Percentiles rank a stretch among this genome's conserved stretches.
Evolutionary conservation across 352 stramenopile species (phyloP).

Genomic region (Phytophthora rubi): DNA sequence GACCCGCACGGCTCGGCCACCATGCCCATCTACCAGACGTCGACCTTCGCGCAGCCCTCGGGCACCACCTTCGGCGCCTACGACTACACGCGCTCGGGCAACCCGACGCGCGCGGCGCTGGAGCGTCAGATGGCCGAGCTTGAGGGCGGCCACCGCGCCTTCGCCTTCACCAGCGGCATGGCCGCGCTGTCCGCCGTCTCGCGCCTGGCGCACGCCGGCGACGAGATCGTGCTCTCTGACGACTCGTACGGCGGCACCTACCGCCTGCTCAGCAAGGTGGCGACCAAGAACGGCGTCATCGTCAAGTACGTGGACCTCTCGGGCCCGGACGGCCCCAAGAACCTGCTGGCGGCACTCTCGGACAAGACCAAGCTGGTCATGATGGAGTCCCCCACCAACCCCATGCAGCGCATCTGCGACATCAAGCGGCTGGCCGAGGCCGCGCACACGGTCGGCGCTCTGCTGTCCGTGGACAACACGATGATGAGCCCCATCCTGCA

Average conservation of each 20-base stretch:
- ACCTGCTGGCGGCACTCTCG: conserved; percentile 58
- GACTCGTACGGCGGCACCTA: conserved; percentile 98
- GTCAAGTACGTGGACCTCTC: conserved; percentile 90
- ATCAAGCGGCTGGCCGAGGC: conserved; percentile 85
- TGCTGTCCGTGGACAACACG: conserved; percentile 96
- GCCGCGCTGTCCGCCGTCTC: conserved; percentile 93
- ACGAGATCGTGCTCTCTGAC: conserved; percentile 93
- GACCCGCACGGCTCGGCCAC: conserved; percentile 89
- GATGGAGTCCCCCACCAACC: conserved; percentile 98
- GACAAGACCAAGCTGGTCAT: conserved; percentile 94
- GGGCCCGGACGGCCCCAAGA: conserved; percentile 65
- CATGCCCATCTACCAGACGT: conserved; percentile 94
- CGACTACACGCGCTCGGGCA: conserved; percentile 94
- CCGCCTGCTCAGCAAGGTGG: conserved; percentile 90
- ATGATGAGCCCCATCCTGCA: conserved; percentile 97
- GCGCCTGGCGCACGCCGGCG: conserved; percentile 88
- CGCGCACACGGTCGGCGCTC: conserved; percentile 78
- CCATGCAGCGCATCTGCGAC: conserved; percentile 95
- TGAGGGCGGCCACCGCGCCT: conserved; percentile 72
- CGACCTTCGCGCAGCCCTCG: conserved; percentile 90
- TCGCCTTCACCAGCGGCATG: conserved; percentile 96
- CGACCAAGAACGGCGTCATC: conserved; percentile 79
- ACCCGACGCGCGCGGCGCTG: conserved; percentile 93
- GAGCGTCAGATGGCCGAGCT: conserved; percentile 93
- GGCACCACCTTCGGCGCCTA: conserved; percentile 91